Percentiles rank a stretch among this genome's conserved stretches.
Conservation (phyloP, 345 rosid species). For the Dovyalis caffra region DNA sequence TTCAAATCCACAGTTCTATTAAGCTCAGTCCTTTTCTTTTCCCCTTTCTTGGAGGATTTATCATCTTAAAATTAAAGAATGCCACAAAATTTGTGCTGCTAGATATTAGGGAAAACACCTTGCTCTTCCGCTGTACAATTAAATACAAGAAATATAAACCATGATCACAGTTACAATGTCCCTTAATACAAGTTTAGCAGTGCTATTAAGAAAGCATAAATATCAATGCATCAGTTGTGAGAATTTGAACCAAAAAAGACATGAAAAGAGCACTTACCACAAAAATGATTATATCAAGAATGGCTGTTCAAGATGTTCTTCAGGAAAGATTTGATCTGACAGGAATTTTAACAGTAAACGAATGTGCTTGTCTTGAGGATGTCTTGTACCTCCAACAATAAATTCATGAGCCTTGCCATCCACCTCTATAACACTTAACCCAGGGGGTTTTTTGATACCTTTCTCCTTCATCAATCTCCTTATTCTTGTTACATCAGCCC, state of each 20-base stretch:
- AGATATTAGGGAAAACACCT: neutral
- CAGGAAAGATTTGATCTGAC: slow-evolving; percentile 10
- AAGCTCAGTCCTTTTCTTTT: neutral
- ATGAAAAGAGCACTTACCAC: neutral
- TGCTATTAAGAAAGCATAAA: neutral
- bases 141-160: neutral
- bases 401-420: slow-evolving; percentile 22
- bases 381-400: slow-evolving; percentile 16
- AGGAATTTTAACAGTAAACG: slow-evolving; percentile 8
- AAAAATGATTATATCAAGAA: slow-evolving; percentile 2
- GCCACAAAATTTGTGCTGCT: neutral
- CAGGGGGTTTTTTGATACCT: slow-evolving; percentile 36
- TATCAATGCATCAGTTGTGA: neutral
- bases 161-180: neutral
- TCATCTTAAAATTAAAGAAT: neutral
- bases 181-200: neutral
- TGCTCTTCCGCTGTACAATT: neutral
- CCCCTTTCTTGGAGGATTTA: neutral
- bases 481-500: slow-evolving; percentile 42
- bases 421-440: slow-evolving; percentile 31
- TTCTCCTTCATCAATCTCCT: slow-evolving; percentile 42
- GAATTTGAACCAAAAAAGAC: neutral
- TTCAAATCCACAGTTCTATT: neutral
- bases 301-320: neutral
- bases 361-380: slow-evolving; percentile 13